These are phyloP conservation scores for Nitzschia sp. DNA, from an alignment of 108 stramenopile species.

Conservation along the genomic window DNA sequence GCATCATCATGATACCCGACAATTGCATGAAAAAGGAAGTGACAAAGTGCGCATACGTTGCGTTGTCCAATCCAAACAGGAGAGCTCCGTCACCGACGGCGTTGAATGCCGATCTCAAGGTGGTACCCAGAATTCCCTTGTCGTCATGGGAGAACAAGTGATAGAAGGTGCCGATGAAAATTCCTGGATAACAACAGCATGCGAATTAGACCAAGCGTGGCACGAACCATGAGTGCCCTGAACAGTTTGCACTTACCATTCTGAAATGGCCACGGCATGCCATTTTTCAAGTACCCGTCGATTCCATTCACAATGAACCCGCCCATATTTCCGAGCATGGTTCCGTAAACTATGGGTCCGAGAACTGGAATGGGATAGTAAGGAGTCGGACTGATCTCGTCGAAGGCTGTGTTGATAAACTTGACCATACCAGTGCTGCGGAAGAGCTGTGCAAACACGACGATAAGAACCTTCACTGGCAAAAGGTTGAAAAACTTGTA, in stretches of 20 bases:
- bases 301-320: conserved; percentile 76
- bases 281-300: conserved; percentile 61
- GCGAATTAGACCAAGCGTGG: neutral
- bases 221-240: neutral
- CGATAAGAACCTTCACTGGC: conserved; percentile 45
- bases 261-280: conserved; percentile 82
- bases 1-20: conserved; percentile 65
- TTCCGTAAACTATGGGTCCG: conserved; percentile 78
- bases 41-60: conserved; percentile 52
- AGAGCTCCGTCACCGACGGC: conserved; percentile 36
- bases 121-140: conserved; percentile 56
- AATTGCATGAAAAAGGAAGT: conserved; percentile 72
- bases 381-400: conserved; percentile 58
- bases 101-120: conserved; percentile 46
- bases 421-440: conserved; percentile 58
- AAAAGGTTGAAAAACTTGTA: conserved; percentile 56
- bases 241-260: conserved; percentile 69
- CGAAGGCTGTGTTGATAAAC: conserved; percentile 53
- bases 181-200: too few species aligned
- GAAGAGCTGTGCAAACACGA: conserved; percentile 66
- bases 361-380: conserved; percentile 81
- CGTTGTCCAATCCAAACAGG: conserved; percentile 47
- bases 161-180: conserved; percentile 70
- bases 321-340: conserved; percentile 82
- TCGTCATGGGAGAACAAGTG: conserved; percentile 77